A percentile compares a stretch with the other conserved stretches of the same genome.
These are phyloP conservation scores for Phytophthora hibernalis DNA, from an alignment of 352 stramenopile genomes.

Conservation along the genomic window DNA sequence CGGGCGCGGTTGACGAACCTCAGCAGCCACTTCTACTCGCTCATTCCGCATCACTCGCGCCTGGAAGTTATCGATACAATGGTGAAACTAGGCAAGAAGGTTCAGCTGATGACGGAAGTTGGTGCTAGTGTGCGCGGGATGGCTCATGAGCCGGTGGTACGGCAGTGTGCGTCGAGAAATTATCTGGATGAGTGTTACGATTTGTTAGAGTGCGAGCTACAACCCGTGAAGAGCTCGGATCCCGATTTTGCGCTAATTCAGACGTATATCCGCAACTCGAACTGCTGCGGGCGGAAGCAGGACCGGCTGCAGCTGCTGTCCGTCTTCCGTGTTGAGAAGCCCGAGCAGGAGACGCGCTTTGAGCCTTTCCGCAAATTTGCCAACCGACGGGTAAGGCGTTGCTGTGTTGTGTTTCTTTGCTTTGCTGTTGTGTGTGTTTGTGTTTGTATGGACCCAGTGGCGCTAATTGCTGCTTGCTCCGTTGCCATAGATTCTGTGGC, in stretches of 20 bases:
- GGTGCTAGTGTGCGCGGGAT: constrained; percentile 51
- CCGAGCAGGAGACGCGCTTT: constrained; percentile 58
- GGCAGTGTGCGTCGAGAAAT: constrained; percentile 51
- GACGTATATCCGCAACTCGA: constrained; percentile 76
- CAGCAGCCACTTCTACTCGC: constrained; percentile 74
- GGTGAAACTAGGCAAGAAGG: constrained; percentile 68
- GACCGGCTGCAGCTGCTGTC: constrained; percentile 58
- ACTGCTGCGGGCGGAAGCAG: constrained; percentile 68
- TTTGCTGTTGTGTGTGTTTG: constrained; percentile 19
- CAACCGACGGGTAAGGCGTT: constrained; percentile 60
- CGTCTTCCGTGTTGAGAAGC: constrained; percentile 72
- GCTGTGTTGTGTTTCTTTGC: constrained; percentile 20
- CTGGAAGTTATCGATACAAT: constrained; percentile 73
- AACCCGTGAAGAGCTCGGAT: constrained; percentile 49
- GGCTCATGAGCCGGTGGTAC: constrained; percentile 47
- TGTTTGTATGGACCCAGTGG: constrained; percentile 6
- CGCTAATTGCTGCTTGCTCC: constrained; percentile 33
- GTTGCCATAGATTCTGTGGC: constrained; percentile 81
- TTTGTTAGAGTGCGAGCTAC: constrained; percentile 57
- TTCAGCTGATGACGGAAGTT: constrained; percentile 64
- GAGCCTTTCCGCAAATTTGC: constrained; percentile 49
- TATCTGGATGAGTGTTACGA: constrained; percentile 73
- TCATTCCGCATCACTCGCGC: constrained; percentile 64
- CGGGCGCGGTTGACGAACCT: constrained; percentile 49
- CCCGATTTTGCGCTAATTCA: constrained; percentile 66